Base-by-base conservation (phyloP, 257 asterid species). In the Solanum lignicaule region DNA sequence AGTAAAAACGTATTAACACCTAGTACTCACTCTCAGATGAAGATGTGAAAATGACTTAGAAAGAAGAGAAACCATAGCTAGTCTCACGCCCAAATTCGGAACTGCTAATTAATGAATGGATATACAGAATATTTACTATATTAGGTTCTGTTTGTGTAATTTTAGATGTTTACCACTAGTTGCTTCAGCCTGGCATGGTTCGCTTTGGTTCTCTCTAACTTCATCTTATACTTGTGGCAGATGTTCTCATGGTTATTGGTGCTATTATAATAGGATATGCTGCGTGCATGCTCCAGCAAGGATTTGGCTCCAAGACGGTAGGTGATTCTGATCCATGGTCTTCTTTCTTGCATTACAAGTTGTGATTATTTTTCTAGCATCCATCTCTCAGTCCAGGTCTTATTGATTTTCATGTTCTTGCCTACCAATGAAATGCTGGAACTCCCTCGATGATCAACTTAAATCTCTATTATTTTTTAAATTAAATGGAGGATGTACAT, bases 181-280 rank as follows among this genome's bases (percentile, higher is more conserved):
- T 82, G 41, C 11, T 76, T 29, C 29, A 81, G 41, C 29, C 69
- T 29, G 43, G 85, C 62, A 48, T 31, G 41, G 43, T 48, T 29
- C 55, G 38, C 23, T 35, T 83, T 7, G 87, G 35, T 75, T 83
- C 73, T 58, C 60, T 79, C 88, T 88, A 69, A 89, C 52, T 16
- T 84, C 38, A 35, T 78, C 76, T 84, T 71, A 83, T 85, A 86
- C 88, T 72, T 90, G 66, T 87, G 89, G 94, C 98, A 96, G 99
- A 96, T 94, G 91, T 97, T 92, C 88, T 95, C 86, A 90, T 97
- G 98, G 98, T 96, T 76, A 91, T 93, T 66, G 99, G 99, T 89
- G 98, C 98, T 85, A 92, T 97, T 87, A 65, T 96, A 46, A 87
- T 93, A 18, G 99, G 99, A 46, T 97, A 97, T 31, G 88, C 89